Conservation (phyloP, 306 rosid genomes). For the Begonia masoniana region DNA sequence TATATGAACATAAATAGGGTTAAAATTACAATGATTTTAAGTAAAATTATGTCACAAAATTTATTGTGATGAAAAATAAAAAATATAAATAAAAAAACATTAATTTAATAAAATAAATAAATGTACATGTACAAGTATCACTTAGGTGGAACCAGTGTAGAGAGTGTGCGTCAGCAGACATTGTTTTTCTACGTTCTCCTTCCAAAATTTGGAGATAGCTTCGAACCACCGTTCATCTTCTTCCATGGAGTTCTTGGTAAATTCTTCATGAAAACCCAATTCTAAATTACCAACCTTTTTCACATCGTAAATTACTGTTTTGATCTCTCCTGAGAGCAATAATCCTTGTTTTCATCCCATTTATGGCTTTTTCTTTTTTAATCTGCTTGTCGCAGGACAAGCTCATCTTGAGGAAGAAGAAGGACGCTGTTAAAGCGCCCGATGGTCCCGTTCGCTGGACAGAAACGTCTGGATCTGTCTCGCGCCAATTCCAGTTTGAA, state of each 20-base stretch:
- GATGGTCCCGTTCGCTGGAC: slow-evolving; percentile 38
- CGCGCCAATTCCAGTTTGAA: slow-evolving; percentile 48
- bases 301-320: neutral
- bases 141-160: too few relatives aligned
- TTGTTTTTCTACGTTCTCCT: too few relatives aligned
- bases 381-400: slow-evolving; percentile 23
- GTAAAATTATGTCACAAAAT: too few relatives aligned
- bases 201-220: too few relatives aligned
- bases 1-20: too few relatives aligned
- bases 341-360: neutral
- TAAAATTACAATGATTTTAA: too few relatives aligned
- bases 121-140: too few relatives aligned
- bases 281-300: neutral
- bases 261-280: neutral
- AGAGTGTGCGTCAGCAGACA: too few relatives aligned
- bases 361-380: slow-evolving; percentile 2
- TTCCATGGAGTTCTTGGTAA: slow-evolving; percentile 13
- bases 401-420: slow-evolving; percentile 30
- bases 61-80: too few relatives aligned
- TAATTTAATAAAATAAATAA: too few relatives aligned
- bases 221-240: neutral
- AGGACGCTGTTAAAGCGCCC: slow-evolving; percentile 24
- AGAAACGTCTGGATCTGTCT: slow-evolving; percentile 54
- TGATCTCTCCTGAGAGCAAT: neutral
- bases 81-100: too few relatives aligned